Base-by-base conservation (phyloP, 495 filamentous ascomycete genomes). In the Lasiosphaeriaceae sp. region DNA sequence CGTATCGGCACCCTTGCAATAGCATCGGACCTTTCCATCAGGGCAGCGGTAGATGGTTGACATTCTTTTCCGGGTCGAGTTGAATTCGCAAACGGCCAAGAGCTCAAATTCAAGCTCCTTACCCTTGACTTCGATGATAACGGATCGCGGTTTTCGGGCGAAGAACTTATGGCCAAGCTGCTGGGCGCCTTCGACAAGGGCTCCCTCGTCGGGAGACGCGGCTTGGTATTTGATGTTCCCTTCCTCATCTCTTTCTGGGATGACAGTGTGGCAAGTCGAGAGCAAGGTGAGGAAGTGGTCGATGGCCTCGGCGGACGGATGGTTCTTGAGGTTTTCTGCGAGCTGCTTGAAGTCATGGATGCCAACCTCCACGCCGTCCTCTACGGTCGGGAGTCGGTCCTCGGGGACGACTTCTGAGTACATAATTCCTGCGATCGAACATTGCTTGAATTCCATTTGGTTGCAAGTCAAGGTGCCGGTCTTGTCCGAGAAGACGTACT, bases 381-480 rank as follows among this genome's bases (percentile, higher is more conserved):
- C 81, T 3, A 82, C 77, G 4, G 85, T 88, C 3, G 92, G 88
- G 57, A 90, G 81, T 48, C 90, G 85, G 66, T 99, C 95, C 68
- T 99, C 95, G 0, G 95, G 86, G 22, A 97, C 86, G 48, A 94
- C 92, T 54, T 94, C 92, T 9, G 89, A 89, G 66, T 99, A 99
- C 71, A 95, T 91, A 55, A 97, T 86, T 23, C 95, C 95, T 17
- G 83, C 89, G 64, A 99, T 97, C 3, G 88, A 87, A 61, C 89
- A 94, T 70, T 96, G 90, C 70, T 90, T 91, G 71, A 97, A 99
- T 71, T 97, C 95, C 95, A 99, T 99, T 83, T 88, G 85, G 71
- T 99, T 99, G 75, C 92, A 96, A 23, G 95, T 99, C 63, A 99
- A 74, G n/a, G 95, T 99, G 34, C 95, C 95, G 7, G 95, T 99